Evolutionary conservation across 139 green algal species (phyloP).

Genomic region (Chlamydomonas sphaeroides): DNA sequence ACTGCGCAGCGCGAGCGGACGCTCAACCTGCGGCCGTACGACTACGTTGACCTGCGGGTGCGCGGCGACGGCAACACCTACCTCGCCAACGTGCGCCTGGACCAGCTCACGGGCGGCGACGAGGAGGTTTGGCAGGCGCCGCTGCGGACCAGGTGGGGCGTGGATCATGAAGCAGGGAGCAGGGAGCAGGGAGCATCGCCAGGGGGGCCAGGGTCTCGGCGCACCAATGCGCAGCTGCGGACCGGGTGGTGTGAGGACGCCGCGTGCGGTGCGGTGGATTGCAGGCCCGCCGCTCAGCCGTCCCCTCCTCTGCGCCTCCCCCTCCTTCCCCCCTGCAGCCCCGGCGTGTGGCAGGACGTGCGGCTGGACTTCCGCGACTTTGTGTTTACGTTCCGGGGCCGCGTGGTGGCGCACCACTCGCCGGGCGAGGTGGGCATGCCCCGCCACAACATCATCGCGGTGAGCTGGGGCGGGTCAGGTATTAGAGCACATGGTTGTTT

Average conservation of each 20-base stretch:
- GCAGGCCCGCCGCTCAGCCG: too few relatives aligned
- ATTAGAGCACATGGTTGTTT: too few relatives aligned
- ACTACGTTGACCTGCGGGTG: slow-evolving; percentile 47
- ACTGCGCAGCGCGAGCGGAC: not conserved
- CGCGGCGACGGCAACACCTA: slow-evolving; percentile 50
- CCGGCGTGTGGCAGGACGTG: slow-evolving; percentile 43
- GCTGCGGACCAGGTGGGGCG: slow-evolving; percentile 27
- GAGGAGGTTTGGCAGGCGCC: slow-evolving; percentile 58
- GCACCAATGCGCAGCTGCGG: too few relatives aligned
- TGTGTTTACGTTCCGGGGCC: slow-evolving; percentile 47
- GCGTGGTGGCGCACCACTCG: slow-evolving; percentile 26
- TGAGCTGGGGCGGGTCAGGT: not conserved
- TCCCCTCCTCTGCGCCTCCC: not conserved
- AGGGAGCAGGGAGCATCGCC: too few relatives aligned
- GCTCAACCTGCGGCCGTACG: slow-evolving; percentile 43
- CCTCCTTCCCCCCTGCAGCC: not conserved
- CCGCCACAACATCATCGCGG: slow-evolving; percentile 37
- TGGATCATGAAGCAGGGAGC: too few relatives aligned
- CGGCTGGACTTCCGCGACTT: slow-evolving; percentile 49
- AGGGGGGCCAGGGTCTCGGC: too few relatives aligned
- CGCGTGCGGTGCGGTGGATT: too few relatives aligned
- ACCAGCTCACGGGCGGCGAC: slow-evolving; percentile 51
- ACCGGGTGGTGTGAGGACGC: too few relatives aligned
- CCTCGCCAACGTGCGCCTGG: slow-evolving; percentile 46
- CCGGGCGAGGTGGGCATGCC: slow-evolving; percentile 15